phyloP scores from a whole-genome alignment of 2,329 filamentous ascomycete genomes.

The Exophiala bonariae region DNA sequence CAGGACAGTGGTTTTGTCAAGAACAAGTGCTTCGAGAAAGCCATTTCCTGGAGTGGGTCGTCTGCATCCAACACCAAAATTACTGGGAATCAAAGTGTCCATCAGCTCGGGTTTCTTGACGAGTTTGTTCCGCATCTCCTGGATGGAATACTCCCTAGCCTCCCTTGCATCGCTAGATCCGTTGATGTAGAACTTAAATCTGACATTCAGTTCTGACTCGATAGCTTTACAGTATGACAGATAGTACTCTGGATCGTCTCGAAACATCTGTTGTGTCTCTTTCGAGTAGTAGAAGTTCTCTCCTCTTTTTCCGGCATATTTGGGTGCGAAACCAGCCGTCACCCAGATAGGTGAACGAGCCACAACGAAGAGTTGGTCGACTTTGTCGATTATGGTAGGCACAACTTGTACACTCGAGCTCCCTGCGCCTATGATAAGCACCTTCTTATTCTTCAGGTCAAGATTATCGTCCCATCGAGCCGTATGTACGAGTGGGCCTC shows the following conservation, averaged over 20 bases:
- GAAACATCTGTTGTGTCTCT: slow-evolving; percentile 23
- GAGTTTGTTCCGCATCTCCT: slow-evolving; percentile 28
- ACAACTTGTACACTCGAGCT: slow-evolving; percentile 57
- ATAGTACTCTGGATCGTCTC: slow-evolving; percentile 18
- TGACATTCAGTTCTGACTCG: slow-evolving; percentile 24
- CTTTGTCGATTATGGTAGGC: slow-evolving; percentile 44
- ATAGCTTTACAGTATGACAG: slow-evolving; percentile 23
- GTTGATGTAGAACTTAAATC: slow-evolving; percentile 23
- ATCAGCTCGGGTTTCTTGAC: slow-evolving; percentile 22
- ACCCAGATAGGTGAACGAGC: slow-evolving; percentile 23
- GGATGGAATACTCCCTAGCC: slow-evolving; percentile 15
- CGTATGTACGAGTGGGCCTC: slow-evolving; percentile 56
- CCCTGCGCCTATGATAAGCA: slow-evolving; percentile 58
- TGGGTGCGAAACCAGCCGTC: slow-evolving; percentile 19
- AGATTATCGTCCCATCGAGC: slow-evolving; percentile 56
- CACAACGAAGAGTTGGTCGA: slow-evolving; percentile 28
- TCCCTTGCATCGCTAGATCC: slow-evolving; percentile 10
- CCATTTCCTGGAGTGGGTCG: slow-evolving; percentile 29
- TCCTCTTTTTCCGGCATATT: slow-evolving; percentile 13
- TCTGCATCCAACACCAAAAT: slow-evolving; percentile 29
- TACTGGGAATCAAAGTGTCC: slow-evolving; percentile 28
- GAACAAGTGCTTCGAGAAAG: slow-evolving; percentile 19
- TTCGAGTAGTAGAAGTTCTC: slow-evolving; percentile 21
- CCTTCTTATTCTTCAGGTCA: slow-evolving; percentile 48
- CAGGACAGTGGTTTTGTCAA: slow-evolving; percentile 16